Evolutionary conservation across 1,284 basidiomycete species (phyloP), one percentile per base, ranked within the genome.

Genomic region (Boletellus deceptivus): DNA sequence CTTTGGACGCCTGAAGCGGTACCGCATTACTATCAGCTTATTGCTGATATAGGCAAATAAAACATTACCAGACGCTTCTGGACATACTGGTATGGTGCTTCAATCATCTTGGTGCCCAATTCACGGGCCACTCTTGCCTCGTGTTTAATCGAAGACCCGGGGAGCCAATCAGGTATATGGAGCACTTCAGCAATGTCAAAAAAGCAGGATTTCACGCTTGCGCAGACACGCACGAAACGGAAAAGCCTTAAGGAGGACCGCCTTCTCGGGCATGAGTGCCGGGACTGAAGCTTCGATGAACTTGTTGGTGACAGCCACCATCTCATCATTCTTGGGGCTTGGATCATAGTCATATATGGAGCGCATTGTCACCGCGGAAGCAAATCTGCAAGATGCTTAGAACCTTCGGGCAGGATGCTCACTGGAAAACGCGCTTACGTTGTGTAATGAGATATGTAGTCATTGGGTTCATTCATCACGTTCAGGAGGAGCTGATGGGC

Each of bases 291-390:
- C 16, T 17, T 56, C 18, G 9, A 59, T 3, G 31, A 67, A 66
- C 0, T 46, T 35, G n/a, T 61, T 35, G 9, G 64, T 54, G 8
- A 48, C 47, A 1, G 55, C 53, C 11, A 68, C 47, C 31, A 66
- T 55, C 2, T 31, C 43, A 20, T 64, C 65, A n/a, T 54, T 43
- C 8, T 6, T 43, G 13, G 55, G 58, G 3, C 29, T 59, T 20
- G 62, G 64, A n/a, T 64, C 58, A 18, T 63, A 63, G 43, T 58
- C 61, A 36, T 63, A 63, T 25, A 60, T 7, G 9, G 59, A 47
- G 27, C 38, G 44, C 59, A 63, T 61, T 1, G 54, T 41, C 14
- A 57, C 41, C 3, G 53, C 46, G 3, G 52, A 51, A 11, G 59
- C n/a, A 36, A 63, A 67, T 11, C 61, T 59, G 22, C 27, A 27